Percentiles rank a stretch among this genome's conserved stretches.
phyloP scores from a whole-genome alignment of 2,329 filamentous ascomycete species.

The Aspergillus neotritici region DNA sequence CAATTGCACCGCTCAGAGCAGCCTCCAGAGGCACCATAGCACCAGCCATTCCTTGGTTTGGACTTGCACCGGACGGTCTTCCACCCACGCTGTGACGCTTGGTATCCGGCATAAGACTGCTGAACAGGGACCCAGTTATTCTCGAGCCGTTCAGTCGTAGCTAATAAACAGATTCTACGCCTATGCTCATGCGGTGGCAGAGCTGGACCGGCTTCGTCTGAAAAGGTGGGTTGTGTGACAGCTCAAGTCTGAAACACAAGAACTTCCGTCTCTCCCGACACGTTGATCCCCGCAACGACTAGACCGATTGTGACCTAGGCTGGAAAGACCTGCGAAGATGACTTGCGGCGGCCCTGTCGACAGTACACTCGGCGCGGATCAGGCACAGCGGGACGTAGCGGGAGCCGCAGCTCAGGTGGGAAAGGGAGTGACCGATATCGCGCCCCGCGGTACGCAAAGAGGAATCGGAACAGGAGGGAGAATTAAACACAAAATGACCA shows the following conservation, averaged over 20 bases:
- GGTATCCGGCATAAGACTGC: constrained; percentile 49
- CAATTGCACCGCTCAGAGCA: constrained; percentile 55
- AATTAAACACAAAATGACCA: constrained; percentile 4
- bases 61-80: constrained; percentile 40
- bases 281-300: background rate
- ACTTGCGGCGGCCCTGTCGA: constrained; percentile 1
- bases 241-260: too few relatives aligned
- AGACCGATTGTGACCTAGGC: background rate
- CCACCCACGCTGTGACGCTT: constrained; percentile 53
- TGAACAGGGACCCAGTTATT: background rate
- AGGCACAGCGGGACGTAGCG: constrained; percentile 17
- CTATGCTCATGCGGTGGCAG: too few relatives aligned
- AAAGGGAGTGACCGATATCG: constrained; percentile 17
- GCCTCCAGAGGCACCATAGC: constrained; percentile 48
- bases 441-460: background rate
- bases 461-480: constrained; percentile 1
- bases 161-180: too few relatives aligned
- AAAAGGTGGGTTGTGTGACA: too few relatives aligned
- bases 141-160: background rate
- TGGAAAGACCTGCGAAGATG: too few relatives aligned
- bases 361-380: constrained; percentile 7
- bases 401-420: constrained; percentile 11
- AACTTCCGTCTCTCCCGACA: background rate
- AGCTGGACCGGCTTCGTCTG: too few relatives aligned
- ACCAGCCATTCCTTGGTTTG: constrained; percentile 34